Base-by-base conservation (phyloP, 306 rosid genomes). In the Styphnolobium japonicum region DNA sequence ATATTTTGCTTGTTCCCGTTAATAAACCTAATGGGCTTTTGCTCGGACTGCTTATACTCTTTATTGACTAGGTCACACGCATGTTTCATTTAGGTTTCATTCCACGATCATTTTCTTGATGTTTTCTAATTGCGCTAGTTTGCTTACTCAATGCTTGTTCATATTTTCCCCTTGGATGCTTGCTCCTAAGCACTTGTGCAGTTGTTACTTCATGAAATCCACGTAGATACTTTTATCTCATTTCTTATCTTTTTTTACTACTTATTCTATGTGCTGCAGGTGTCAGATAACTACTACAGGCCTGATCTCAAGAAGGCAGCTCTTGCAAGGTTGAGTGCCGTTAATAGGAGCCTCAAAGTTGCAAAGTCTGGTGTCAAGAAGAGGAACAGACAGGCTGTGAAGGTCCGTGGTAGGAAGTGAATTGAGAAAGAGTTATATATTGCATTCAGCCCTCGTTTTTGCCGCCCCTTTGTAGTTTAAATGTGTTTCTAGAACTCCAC, bases 281-380 rank as follows among this genome's bases (percentile, higher is more conserved):
- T 90, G 55, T 89, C 83, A 10, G 65, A 68, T 11, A 95, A 92
- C 88, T 64, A 82, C 88, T 93, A 91, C 88, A 87, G 98, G 88
- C 93, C 96, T 21, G 98, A 95, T 82, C 87, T 93, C 7, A 93
- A 86, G 88, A 86, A 90, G 66, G 98, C 96, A 6, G 96, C 97
- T 52, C 93, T 93, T 53, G 92, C 97, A 75, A 88, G 99, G 88
- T 67, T 92, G 90, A 93, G 98, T 78, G 96, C 82, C n/a, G 99
- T 93, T 60, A 75, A 90, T 68, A 86, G 89, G 87, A 95, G 99
- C 87, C 94, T 93, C 61, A 93, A 79, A 88, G 94, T 95, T 64
- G 81, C 96, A 21, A 95, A 95, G 88, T 95, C 98, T 14, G 99
- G 99, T 64, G 92, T 60, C 25, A 94, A 92, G 94, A 94, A 94